phyloP scores from a whole-genome alignment of 495 filamentous ascomycete genomes.

The Neurospora terricola region DNA sequence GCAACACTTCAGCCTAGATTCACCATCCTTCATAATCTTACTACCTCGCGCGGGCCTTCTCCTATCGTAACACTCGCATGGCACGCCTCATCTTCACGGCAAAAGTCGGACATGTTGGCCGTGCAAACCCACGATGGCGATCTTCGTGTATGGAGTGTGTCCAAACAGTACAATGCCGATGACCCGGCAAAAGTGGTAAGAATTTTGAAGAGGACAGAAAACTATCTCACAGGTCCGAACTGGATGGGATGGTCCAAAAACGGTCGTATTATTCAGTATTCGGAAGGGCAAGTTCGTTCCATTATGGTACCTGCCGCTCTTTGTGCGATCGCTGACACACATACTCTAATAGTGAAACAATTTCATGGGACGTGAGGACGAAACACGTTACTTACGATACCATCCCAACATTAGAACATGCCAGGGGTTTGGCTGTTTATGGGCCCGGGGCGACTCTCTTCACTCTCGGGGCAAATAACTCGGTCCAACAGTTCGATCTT shows the following conservation, averaged over 20 bases:
- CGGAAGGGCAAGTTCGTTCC: constrained; percentile 67
- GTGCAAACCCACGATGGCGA: constrained; percentile 88
- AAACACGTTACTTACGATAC: constrained; percentile 85
- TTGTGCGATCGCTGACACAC: neutral
- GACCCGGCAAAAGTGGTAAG: constrained; percentile 77
- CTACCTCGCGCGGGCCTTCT: constrained; percentile 70
- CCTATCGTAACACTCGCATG: constrained; percentile 85
- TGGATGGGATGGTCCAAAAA: constrained; percentile 99
- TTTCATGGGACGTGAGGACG: constrained; percentile 92
- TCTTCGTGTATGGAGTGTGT: constrained; percentile 91
- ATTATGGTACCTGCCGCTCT: neutral
- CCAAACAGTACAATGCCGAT: constrained; percentile 68
- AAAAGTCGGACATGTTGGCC: constrained; percentile 97
- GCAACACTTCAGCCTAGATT: constrained; percentile 84
- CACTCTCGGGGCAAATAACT: constrained; percentile 78
- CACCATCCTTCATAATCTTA: constrained; percentile 88
- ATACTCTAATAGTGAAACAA: constrained; percentile 60
- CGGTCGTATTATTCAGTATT: constrained; percentile 85
- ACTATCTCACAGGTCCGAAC: constrained; percentile 65
- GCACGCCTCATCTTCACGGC: constrained; percentile 94
- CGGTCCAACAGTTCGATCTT: constrained; percentile 88
- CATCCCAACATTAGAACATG: constrained; percentile 73
- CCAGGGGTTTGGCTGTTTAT: constrained; percentile 76
- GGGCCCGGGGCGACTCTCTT: constrained; percentile 87
- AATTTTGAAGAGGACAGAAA: constrained; percentile 71